phyloP scores from a whole-genome alignment of 192 early-diverging fungal species.

The Phycomyces nitens region DNA sequence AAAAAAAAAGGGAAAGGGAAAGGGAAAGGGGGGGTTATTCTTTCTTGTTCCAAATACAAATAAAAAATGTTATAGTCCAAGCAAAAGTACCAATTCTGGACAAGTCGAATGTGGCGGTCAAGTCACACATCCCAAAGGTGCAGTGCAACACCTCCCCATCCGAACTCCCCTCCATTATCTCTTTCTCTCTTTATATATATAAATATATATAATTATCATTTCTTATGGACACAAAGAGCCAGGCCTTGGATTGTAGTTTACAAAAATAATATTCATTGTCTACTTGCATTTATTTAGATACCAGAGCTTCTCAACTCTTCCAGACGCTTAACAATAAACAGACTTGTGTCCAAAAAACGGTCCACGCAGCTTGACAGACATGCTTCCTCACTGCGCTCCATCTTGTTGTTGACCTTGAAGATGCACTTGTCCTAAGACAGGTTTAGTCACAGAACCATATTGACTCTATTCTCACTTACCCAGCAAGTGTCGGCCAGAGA shows the following conservation, averaged over 20 bases:
- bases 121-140: no score
- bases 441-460: no score
- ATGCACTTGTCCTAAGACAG: slow-evolving; percentile 41
- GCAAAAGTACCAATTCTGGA: not conserved
- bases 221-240: not conserved
- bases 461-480: no score
- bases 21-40: no score
- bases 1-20: not conserved
- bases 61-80: not conserved
- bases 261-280: no score
- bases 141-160: no score
- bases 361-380: slow-evolving; percentile 72
- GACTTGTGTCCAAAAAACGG: slow-evolving; percentile 63
- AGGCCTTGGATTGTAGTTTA: not conserved
- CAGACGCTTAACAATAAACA: slow-evolving; percentile 57
- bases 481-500: slow-evolving; percentile 50
- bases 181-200: slow-evolving; percentile 1
- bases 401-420: slow-evolving; percentile 44
- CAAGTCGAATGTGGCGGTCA: not conserved
- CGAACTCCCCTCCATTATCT: not conserved
- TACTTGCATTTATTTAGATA: slow-evolving; percentile 14
- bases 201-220: not conserved
- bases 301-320: slow-evolving; percentile 39
- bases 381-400: slow-evolving; percentile 48
- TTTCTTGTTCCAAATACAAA: not conserved